Base-by-base conservation (phyloP, 345 rosid species). In the Xanthoceras sorbifolium region DNA sequence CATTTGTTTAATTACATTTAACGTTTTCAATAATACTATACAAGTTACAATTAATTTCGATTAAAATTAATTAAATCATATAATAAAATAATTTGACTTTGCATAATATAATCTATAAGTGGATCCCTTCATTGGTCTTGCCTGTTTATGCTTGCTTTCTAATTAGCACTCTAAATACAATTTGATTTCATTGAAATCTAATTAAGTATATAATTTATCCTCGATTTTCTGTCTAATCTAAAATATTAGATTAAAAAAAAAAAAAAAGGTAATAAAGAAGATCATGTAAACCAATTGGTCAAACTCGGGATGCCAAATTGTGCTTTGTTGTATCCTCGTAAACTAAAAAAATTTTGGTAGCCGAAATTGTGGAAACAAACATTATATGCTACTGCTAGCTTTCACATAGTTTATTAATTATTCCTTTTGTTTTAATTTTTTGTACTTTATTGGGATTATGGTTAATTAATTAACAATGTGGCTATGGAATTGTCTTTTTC, bases 311-410 rank as follows among this genome's bases (percentile, higher is more conserved):
- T 72, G 44, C 69, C 67, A 40, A 44, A 0, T 1, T 36, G 62
- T 38, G 67, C 66, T 18, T 55, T n/a, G 26, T 20, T 55, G 4
- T 1, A 57, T 57, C 63, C 63, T 57, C 25, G 63, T 9, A 42
- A n/a, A 42, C 46, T 42, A 42, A 42, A 42, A 42, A 42, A 42
- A 10, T 57, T n/a, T 23, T 55, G 12, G 55, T 3, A 60, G 82
- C 79, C 72, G 78, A 72, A 52, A 76, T 69, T 22, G 60, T 72
- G 69, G 78, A 76, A 75, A 67, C 73, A 72, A 73, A 74, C 69
- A 76, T 80, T 31, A 46, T 22, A 69, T 32, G 34, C 34, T 65
- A 50, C 17, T 32, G 34, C 34, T 65, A 50, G 52, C 55, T 23
- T 57, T 17, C 9, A 22, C 23, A 57, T 8, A 17, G n/a, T 57